Percentiles rank a stretch among this genome's conserved stretches.
phyloP scores from a whole-genome alignment of 352 stramenopile species.

The Pythium guiyangense region DNA sequence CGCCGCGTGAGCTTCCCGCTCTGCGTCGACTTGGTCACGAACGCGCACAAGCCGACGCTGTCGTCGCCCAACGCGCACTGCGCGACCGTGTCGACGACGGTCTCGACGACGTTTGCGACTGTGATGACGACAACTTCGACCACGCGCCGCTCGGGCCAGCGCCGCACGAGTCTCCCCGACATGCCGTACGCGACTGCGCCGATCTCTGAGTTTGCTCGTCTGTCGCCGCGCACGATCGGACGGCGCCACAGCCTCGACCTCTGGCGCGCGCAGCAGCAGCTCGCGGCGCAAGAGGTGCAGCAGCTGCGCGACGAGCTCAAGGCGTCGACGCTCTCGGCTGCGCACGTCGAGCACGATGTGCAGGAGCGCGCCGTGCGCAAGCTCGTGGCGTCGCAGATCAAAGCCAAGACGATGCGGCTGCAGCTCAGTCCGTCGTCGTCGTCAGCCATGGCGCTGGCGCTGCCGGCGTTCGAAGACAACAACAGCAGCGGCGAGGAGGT shows the following conservation, averaged over 20 bases:
- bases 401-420: conserved; percentile 47
- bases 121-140: not conserved
- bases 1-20: conserved; percentile 11
- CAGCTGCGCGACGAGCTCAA: conserved; percentile 55
- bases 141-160: conserved; percentile 1
- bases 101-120: too few relatives aligned
- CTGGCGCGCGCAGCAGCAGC: conserved; percentile 38
- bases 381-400: conserved; percentile 60
- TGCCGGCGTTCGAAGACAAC: conserved; percentile 10
- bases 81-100: not conserved
- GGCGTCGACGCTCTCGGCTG: conserved; percentile 26
- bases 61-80: conserved; percentile 29
- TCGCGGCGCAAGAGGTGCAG: conserved; percentile 32
- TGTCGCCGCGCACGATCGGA: conserved; percentile 31
- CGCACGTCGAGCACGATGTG: conserved; percentile 26
- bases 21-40: conserved; percentile 24
- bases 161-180: conserved; percentile 18
- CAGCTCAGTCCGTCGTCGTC: conserved; percentile 35
- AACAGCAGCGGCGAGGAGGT: conserved; percentile 15
- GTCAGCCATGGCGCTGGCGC: not conserved
- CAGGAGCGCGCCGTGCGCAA: conserved; percentile 70
- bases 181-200: conserved; percentile 1
- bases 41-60: conserved; percentile 30
- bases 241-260: conserved; percentile 48
- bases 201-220: not conserved